Base-by-base conservation (phyloP, 2,329 filamentous ascomycete genomes). In the Purpureocillium lavendulum region DNA sequence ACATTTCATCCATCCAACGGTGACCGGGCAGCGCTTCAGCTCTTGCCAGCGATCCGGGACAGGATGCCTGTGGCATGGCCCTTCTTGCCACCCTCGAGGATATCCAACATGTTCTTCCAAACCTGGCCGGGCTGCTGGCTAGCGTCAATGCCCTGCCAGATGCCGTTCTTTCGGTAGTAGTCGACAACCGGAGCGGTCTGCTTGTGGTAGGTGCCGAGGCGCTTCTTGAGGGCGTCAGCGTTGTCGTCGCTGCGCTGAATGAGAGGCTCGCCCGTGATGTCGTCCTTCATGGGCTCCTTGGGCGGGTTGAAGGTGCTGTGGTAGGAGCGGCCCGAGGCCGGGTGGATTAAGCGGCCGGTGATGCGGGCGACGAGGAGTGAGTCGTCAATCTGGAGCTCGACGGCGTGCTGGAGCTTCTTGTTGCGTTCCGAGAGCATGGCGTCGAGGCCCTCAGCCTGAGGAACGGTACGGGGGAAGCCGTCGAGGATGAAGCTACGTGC, bases 241-340 rank as follows among this genome's bases (percentile, higher is more conserved):
- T 97, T 98, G 73, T 98, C 92, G 63, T 98, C 92, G 50, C 85
- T 90, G 57, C 92, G 83, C 74, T 97, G 92, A 57, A 97, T 84
- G 52, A 98, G 75, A 36, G 90, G 89, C 75, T 98, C 92, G 64
- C 92, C 92, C 15, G 92, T 97, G 51, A 96, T 67, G 65, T 98
- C 92, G 66, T 98, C 92, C 62, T 81, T 94, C 92, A 97, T 97
- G 49, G 77, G 57, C 55, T 80, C 69, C 80, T 96, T 95, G 56
- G 92, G 92, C 38, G 92, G 92, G 79, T 96, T 97, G 82, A 98
- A 98, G 65, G 92, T 84, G 69, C 84, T 92, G 80, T 98, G 92
- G 74, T 98, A 98, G 52, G 86, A 88, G 59, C 92, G 88, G 50
- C 92, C 92, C 41, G 89, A 96, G 38, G 90, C 90, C 42, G 90